A percentile compares a stretch with the other conserved stretches of the same genome.
Evolutionary conservation across 2,329 filamentous ascomycete species (phyloP).

Genomic region (Colletotrichum phormii): DNA sequence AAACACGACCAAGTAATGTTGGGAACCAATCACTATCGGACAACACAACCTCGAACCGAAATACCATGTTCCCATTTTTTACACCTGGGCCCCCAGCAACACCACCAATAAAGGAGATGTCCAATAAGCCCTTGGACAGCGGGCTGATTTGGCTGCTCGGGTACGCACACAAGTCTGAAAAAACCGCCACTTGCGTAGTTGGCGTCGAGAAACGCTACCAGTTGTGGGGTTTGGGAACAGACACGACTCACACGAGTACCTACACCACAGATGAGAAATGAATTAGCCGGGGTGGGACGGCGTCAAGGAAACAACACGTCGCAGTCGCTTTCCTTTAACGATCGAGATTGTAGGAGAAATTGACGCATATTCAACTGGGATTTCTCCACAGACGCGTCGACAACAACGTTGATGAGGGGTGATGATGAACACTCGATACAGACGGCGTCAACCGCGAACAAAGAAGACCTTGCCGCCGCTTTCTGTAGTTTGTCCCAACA

Average conservation of each 20-base stretch:
- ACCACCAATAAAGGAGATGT: not conserved
- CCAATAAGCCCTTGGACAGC: not conserved
- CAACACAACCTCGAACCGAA: not conserved
- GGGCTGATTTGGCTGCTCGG: not conserved
- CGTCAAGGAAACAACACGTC: not conserved
- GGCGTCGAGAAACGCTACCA: not conserved
- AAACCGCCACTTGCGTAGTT: slow-evolving; percentile 35
- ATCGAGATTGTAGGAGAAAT: not conserved
- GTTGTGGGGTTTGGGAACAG: not conserved
- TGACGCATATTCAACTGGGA: not conserved
- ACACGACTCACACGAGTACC: not conserved
- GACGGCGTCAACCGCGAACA: not conserved
- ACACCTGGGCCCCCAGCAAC: not conserved
- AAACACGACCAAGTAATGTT: not conserved
- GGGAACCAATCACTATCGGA: not conserved
- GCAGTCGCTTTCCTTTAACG: not conserved
- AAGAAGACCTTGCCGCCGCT: not conserved
- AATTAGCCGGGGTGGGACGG: not conserved
- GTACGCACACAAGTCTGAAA: slow-evolving; percentile 6
- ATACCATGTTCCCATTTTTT: not conserved
- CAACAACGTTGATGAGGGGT: not conserved
- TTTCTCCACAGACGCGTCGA: not conserved
- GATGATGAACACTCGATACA: not conserved
- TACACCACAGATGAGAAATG: not conserved
- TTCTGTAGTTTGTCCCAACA: not conserved